Conservation (phyloP, 139 green algal genomes). For the Chlorella sp. region DNA sequence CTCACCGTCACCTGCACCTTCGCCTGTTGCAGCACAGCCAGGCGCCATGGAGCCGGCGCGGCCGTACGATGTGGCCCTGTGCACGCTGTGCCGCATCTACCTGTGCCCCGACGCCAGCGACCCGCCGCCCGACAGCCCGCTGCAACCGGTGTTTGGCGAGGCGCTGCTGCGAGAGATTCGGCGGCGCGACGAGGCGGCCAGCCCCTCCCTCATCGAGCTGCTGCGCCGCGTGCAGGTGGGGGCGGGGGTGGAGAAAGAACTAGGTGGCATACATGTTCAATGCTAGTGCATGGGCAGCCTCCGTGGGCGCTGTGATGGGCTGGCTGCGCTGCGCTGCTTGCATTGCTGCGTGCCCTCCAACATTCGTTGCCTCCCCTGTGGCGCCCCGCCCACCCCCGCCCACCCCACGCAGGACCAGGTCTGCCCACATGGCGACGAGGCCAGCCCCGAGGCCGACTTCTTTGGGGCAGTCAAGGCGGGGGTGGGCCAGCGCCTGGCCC, state of each 20-base stretch:
- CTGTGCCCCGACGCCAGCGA: slow-evolving; percentile 22
- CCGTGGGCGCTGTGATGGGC: too few species aligned
- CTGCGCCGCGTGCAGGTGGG: slow-evolving; percentile 16
- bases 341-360: too few species aligned
- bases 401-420: slow-evolving; percentile 5
- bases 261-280: too few species aligned
- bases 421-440: not conserved
- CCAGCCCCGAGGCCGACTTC: not conserved
- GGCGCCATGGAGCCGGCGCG: slow-evolving; percentile 8
- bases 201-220: slow-evolving; percentile 19
- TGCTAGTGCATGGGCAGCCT: too few species aligned
- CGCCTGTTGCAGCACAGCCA: too few species aligned
- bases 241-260: too few species aligned
- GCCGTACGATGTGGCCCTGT: slow-evolving; percentile 25
- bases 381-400: not conserved
- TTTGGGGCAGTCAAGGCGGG: not conserved
- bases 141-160: slow-evolving; percentile 3
- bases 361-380: too few species aligned
- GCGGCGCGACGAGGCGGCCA: not conserved
- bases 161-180: slow-evolving; percentile 13
- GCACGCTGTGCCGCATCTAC: slow-evolving; percentile 11
- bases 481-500: not conserved
- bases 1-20: not conserved
- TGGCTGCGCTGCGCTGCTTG: too few species aligned
- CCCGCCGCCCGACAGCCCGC: not conserved